Evolutionary conservation across 208 protist genomes (phyloP).

Genomic region (Borovskyia barvae): DNA sequence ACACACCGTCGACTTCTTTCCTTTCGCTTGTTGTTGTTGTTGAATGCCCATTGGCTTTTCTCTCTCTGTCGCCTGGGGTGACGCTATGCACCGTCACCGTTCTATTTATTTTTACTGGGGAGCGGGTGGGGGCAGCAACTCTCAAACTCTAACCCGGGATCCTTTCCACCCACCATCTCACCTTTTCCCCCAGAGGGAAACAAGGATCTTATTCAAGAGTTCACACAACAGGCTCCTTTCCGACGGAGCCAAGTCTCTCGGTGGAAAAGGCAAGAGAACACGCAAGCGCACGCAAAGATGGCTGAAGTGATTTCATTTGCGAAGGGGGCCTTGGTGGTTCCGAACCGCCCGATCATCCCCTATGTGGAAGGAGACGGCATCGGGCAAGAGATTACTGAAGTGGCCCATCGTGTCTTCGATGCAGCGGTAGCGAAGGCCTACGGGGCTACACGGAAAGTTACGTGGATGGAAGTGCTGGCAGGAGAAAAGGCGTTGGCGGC

Average conservation of each 20-base stretch:
- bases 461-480: conserved; percentile 44
- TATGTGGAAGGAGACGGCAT: conserved; percentile 56
- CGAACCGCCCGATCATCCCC: conserved; percentile 37
- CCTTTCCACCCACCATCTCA: too few species aligned
- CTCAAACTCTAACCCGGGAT: too few species aligned
- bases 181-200: neutral
- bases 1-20: too few species aligned
- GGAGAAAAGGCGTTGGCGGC: conserved; percentile 32
- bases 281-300: neutral
- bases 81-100: too few species aligned
- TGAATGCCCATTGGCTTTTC: too few species aligned
- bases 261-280: neutral
- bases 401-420: conserved; percentile 30
- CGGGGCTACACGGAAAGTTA: conserved; percentile 21
- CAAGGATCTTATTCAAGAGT: neutral
- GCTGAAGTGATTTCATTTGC: conserved; percentile 15
- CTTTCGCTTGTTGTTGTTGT: too few species aligned
- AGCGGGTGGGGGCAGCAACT: too few species aligned
- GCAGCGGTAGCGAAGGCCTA: conserved; percentile 44
- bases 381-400: conserved; percentile 39
- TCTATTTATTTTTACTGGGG: too few species aligned
- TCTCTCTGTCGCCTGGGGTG: too few species aligned
- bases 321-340: conserved; percentile 20
- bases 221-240: too few species aligned
- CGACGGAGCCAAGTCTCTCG: neutral